phyloP scores from a whole-genome alignment of 306 rosid genomes.

The Nissolia schottii region DNA sequence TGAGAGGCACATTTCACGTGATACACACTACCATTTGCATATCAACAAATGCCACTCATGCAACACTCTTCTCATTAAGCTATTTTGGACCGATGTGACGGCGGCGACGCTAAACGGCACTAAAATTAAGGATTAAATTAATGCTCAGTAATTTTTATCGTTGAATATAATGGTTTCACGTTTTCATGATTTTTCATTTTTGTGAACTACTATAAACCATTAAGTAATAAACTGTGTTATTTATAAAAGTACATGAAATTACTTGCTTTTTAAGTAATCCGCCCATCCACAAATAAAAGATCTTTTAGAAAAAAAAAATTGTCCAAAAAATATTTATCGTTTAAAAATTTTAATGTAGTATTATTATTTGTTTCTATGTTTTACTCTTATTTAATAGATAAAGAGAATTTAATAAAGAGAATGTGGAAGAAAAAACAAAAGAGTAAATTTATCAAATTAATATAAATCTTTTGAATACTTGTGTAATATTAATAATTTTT shows the following conservation, averaged over 20 bases:
- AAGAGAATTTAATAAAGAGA: too few species aligned
- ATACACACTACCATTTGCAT: background rate
- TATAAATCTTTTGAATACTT: too few species aligned
- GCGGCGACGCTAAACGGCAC: background rate
- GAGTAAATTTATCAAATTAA: too few species aligned
- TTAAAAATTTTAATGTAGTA: too few species aligned
- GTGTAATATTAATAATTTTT: too few species aligned
- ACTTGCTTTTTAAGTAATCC: background rate
- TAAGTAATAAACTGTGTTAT: background rate
- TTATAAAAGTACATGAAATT: background rate
- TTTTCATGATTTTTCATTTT: background rate
- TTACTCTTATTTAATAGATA: too few species aligned
- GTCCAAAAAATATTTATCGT: too few species aligned
- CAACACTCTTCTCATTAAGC: background rate
- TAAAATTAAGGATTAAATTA: background rate
- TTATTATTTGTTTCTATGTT: too few species aligned
- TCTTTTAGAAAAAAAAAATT: too few species aligned
- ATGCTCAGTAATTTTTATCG: background rate
- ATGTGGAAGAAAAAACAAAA: too few species aligned
- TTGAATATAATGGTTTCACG: background rate
- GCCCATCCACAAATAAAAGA: too few species aligned
- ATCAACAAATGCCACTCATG: background rate
- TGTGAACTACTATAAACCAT: background rate
- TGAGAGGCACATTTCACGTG: slow-evolving; percentile 6
- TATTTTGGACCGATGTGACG: background rate